These are phyloP conservation scores for Beta macrorhiza DNA, from an alignment of 179 eudicot genomes.

Conservation along the genomic window DNA sequence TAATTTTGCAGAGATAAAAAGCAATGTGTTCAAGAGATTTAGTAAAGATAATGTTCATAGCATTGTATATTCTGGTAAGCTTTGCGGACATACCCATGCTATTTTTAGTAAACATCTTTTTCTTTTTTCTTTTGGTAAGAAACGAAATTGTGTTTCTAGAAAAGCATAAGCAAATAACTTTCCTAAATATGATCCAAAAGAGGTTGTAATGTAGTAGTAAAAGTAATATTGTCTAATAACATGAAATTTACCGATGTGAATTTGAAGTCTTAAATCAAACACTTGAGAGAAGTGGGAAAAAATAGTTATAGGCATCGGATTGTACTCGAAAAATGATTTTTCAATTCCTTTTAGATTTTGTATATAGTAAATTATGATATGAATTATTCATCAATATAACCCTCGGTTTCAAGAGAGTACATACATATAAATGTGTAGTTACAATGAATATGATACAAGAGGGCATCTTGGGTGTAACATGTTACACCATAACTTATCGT, in stretches of 20 bases:
- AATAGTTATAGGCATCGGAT: too few relatives aligned
- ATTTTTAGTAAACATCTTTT: background rate
- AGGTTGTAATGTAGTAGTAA: background rate
- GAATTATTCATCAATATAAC: too few relatives aligned
- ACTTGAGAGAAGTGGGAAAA: too few relatives aligned
- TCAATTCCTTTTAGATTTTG: too few relatives aligned
- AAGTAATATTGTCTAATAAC: background rate
- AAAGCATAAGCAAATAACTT: background rate
- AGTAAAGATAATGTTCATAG: constrained; percentile 91
- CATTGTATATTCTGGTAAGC: constrained; percentile 81
- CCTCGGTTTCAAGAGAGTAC: too few relatives aligned
- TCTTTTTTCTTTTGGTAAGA: background rate
- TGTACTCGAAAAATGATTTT: too few relatives aligned
- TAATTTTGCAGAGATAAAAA: constrained; percentile 94
- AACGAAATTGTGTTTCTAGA: background rate
- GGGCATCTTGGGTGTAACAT: too few relatives aligned
- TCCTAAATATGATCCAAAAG: background rate
- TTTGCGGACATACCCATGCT: constrained; percentile 4
- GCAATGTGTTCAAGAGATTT: constrained; percentile 92
- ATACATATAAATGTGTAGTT: too few relatives aligned
- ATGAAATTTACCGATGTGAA: background rate
- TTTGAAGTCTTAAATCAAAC: too few relatives aligned
- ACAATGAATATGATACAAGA: too few relatives aligned
- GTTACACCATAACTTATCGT: too few relatives aligned
- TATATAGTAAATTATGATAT: too few relatives aligned